Conservation (phyloP, 371 early-diverging fungal genomes). For the Mucor indicus region DNA sequence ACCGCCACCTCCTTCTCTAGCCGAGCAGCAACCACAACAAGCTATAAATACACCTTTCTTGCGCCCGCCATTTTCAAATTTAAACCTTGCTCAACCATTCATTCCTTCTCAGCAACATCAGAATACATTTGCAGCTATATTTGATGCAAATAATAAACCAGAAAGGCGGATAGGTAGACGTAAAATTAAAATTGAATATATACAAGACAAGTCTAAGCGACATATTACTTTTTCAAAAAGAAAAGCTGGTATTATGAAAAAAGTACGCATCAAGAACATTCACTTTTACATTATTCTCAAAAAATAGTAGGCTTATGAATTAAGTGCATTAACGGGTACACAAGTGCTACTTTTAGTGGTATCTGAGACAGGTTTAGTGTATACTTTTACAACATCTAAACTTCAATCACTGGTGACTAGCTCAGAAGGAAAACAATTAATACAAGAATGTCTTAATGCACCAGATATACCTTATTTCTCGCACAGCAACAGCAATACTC, state of each 20-base stretch:
- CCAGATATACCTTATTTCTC: conserved; percentile 47
- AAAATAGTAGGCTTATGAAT: conserved; percentile 94
- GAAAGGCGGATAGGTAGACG: too few species aligned
- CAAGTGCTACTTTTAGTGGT: conserved; percentile 92
- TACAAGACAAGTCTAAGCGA: conserved; percentile 84
- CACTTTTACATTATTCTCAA: neutral
- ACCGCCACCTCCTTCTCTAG: neutral
- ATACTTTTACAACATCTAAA: conserved; percentile 94
- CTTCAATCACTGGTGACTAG: conserved; percentile 91
- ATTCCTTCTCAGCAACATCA: neutral
- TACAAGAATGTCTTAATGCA: conserved; percentile 88
- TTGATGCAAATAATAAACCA: neutral
- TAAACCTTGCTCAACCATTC: too few species aligned
- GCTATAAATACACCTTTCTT: too few species aligned
- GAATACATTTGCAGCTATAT: neutral
- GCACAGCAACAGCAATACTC: neutral
- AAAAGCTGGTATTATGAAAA: conserved; percentile 98
- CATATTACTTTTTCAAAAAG: conserved; percentile 94
- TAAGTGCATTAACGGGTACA: conserved; percentile 91
- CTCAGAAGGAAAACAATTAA: conserved; percentile 85
- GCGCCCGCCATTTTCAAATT: too few species aligned
- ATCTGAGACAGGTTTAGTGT: conserved; percentile 94
- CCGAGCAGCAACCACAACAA: conserved; percentile 81
- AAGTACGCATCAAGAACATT: conserved; percentile 40
- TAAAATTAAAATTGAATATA: conserved; percentile 92